A percentile compares a stretch with the other conserved stretches of the same genome.
These are phyloP conservation scores for Ascoidea asiatica DNA, from an alignment of 805 yeast genomes.

Conservation along the genomic window DNA sequence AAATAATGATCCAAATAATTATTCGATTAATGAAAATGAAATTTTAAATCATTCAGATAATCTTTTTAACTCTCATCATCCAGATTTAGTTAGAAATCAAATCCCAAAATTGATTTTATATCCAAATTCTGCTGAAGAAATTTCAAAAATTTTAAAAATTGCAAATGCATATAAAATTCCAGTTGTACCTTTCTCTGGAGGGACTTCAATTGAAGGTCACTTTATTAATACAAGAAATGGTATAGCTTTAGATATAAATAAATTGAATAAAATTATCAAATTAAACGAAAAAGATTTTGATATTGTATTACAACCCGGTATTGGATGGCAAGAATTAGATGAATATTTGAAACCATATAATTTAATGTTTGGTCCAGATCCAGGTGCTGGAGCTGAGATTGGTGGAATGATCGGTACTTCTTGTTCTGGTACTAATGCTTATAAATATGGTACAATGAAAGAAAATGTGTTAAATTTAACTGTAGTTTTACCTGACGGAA, in stretches of 20 bases:
- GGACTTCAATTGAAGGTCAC: constrained; percentile 76
- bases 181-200: constrained; percentile 68
- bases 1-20: constrained; percentile 21
- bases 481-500: constrained; percentile 72
- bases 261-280: constrained; percentile 42
- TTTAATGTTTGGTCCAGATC: constrained; percentile 62
- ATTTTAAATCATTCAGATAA: constrained; percentile 44
- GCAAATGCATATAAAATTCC: constrained; percentile 52
- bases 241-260: constrained; percentile 44
- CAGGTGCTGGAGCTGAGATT: constrained; percentile 70
- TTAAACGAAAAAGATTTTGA: constrained; percentile 57
- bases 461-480: constrained; percentile 58
- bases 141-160: constrained; percentile 45
- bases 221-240: constrained; percentile 58
- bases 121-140: constrained; percentile 55
- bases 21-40: constrained; percentile 22
- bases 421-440: constrained; percentile 73
- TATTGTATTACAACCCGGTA: constrained; percentile 63
- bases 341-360: constrained; percentile 34
- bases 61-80: constrained; percentile 51
- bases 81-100: constrained; percentile 35
- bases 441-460: constrained; percentile 68
- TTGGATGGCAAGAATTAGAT: constrained; percentile 64
- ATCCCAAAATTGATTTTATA: constrained; percentile 45
- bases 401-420: constrained; percentile 72